Percentiles rank a stretch among this genome's conserved stretches.
Evolutionary conservation across 495 filamentous ascomycete species (phyloP).

Genomic region (Penicillium pulvis): DNA sequence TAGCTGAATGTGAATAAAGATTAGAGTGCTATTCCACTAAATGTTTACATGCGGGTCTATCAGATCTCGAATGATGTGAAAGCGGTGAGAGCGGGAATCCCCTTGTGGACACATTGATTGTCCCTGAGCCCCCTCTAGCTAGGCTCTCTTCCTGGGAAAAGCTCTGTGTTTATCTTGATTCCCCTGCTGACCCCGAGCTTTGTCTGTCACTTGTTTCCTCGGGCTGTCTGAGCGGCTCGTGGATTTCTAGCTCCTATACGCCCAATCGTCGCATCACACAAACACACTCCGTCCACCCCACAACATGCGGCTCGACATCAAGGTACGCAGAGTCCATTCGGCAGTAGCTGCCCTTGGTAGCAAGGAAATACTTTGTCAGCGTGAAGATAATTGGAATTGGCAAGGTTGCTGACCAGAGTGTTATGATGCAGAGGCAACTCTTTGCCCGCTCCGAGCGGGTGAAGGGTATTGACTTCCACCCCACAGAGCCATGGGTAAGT

Average conservation of each 20-base stretch:
- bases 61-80: conserved; percentile 25
- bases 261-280: conserved; percentile 45
- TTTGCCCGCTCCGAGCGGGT: conserved; percentile 87
- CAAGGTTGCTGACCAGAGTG: conserved; percentile 20
- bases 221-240: conserved; percentile 47
- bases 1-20: neutral
- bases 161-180: conserved; percentile 21
- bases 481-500: conserved; percentile 86
- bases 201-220: conserved; percentile 13
- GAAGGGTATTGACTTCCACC: conserved; percentile 97
- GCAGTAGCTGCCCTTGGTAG: conserved; percentile 3
- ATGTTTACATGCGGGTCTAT: neutral
- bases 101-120: conserved; percentile 53
- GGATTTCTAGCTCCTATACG: conserved; percentile 38
- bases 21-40: neutral
- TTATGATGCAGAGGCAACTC: conserved; percentile 65
- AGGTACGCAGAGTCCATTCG: conserved; percentile 61
- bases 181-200: conserved; percentile 17
- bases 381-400: conserved; percentile 20
- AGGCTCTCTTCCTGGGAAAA: conserved; percentile 19
- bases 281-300: conserved; percentile 37
- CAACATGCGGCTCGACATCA: conserved; percentile 89
- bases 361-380: conserved; percentile 23
- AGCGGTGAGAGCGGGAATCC: conserved; percentile 51
- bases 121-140: conserved; percentile 34